Evolutionary conservation across 2,329 filamentous ascomycete genomes (phyloP), one percentile per base, ranked within the genome.

Genomic region (Ploettnerulaceae sp.): DNA sequence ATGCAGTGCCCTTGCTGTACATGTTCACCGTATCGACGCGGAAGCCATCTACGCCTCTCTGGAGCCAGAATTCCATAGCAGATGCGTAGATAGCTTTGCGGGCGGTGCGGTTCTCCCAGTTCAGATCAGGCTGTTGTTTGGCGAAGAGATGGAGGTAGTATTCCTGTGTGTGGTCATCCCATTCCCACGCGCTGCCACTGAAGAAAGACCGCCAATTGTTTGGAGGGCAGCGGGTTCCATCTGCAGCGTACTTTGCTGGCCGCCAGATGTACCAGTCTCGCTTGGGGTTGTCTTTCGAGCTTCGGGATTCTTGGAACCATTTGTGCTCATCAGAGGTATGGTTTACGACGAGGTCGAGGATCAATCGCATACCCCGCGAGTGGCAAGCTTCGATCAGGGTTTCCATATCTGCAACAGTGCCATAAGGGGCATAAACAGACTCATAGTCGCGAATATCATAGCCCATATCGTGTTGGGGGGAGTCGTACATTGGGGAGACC

Each of bases 81-180:
- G 77, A 75, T 25, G 82, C 73, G 62, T 89, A 85, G 5, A 90
- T 80, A 1, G 85, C 86, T 35, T 77, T 68, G 12, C 86, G 76
- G 0, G 84, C 77, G 7, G 76, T 77, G 0, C 73, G 71, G 47
- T 83, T 85, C 60, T 90, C 84, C 86, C 86, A 93, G 66, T 93
- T 93, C n/a, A 93, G 72, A 57, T 93, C 88, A 0, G 88, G 87
- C 62, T 91, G 87, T 54, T 86, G 79, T 4, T 75, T 76, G 5
- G 82, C 80, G 63, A 88, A 94, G 8, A 93, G 72, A 51, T 85
- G 81, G 0, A 90, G 76, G 58, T 88, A 90, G 64, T 88, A 90
- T 65, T 90, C 83, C 37, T 74, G 71, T 0, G 84, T 87, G n/a
- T 66, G 62, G 54, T 86, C 79, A 57, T 89, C 85, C 70, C 79